phyloP scores from a whole-genome alignment of 1,284 basidiomycete genomes.

The Fomitopsis schrenkii region DNA sequence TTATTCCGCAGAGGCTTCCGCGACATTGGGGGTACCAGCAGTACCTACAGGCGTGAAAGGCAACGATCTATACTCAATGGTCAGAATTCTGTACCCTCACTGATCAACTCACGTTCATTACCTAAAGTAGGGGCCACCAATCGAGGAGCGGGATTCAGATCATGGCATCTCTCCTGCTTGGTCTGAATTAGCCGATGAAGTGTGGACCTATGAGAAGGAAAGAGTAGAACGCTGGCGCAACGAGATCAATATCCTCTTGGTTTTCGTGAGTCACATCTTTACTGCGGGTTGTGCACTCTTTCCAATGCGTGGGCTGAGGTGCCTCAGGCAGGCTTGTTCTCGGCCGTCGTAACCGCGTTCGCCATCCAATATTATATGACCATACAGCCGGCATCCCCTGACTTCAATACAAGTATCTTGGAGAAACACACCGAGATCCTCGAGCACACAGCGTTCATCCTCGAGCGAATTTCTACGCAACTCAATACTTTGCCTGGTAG shows the following conservation, averaged over 20 bases:
- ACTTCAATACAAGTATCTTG: not conserved
- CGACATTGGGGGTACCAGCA: too few species aligned
- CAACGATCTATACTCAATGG: too few species aligned
- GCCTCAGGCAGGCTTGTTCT: not conserved
- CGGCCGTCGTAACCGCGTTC: not conserved
- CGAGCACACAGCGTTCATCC: not conserved
- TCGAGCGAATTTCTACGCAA: not conserved
- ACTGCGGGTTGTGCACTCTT: too few species aligned
- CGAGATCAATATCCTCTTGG: not conserved
- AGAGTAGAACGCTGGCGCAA: not conserved
- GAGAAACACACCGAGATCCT: not conserved
- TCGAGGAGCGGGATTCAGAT: too few species aligned
- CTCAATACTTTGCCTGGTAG: not conserved
- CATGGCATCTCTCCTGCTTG: not conserved
- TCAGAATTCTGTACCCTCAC: too few species aligned
- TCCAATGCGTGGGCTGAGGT: too few species aligned
- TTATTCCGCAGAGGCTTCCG: too few species aligned
- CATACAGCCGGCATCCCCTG: not conserved
- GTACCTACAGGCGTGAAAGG: too few species aligned
- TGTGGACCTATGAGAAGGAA: not conserved
- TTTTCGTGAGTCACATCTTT: not conserved
- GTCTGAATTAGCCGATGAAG: not conserved
- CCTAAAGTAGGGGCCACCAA: too few species aligned
- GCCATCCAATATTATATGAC: not conserved
- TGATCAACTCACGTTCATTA: too few species aligned